phyloP scores from a whole-genome alignment of 768 basidiomycete species.

The Suillus hirtellus region DNA sequence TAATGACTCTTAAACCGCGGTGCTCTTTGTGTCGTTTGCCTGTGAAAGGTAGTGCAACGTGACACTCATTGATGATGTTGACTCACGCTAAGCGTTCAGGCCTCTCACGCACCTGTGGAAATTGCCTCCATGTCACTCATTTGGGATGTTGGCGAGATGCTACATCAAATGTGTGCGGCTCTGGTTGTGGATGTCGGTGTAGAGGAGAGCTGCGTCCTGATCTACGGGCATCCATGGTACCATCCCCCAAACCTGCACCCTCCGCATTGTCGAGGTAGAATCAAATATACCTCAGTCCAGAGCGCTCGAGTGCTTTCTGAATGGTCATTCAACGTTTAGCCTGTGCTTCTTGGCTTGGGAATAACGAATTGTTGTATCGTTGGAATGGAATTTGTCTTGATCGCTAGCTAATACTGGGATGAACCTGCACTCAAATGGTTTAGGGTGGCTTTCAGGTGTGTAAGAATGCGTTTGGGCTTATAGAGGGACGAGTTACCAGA shows the following conservation, averaged over 20 bases:
- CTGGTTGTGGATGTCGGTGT: slow-evolving; percentile 71
- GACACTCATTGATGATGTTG: neutral
- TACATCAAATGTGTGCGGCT: slow-evolving; percentile 53
- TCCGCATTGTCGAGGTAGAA: slow-evolving; percentile 1
- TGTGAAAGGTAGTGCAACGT: slow-evolving; percentile 56
- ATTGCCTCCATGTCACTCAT: slow-evolving; percentile 66
- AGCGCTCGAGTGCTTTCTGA: no score
- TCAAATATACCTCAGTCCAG: no score
- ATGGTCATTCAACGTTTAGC: neutral
- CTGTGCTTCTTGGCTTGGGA: neutral
- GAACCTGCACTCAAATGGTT: slow-evolving; percentile 1
- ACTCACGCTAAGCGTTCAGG: slow-evolving; percentile 38
- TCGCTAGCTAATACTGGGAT: neutral
- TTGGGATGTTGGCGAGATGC: slow-evolving; percentile 57
- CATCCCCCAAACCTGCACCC: neutral
- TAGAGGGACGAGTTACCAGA: neutral
- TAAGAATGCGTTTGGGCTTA: neutral
- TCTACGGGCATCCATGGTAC: neutral
- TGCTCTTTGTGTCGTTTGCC: slow-evolving; percentile 80
- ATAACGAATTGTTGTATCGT: neutral
- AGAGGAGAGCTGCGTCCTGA: slow-evolving; percentile 19
- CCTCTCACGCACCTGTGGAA: slow-evolving; percentile 59
- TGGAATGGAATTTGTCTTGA: neutral
- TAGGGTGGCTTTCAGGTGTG: neutral
- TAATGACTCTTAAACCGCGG: slow-evolving; percentile 43